These are phyloP conservation scores for Trichosanthes truncata DNA, from an alignment of 306 rosid species.

Conservation along the genomic window DNA sequence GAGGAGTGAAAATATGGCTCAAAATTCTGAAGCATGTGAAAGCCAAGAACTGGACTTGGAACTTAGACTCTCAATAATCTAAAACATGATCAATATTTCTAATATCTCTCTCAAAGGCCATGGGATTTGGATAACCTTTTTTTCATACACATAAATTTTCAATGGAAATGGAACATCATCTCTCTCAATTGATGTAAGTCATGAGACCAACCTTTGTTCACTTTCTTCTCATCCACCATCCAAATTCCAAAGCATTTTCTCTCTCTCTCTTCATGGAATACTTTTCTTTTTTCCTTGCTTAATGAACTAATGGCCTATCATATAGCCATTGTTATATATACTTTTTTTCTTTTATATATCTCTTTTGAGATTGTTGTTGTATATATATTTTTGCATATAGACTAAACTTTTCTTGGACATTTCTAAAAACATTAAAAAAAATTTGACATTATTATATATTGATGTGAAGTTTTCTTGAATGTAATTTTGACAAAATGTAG, in stretches of 20 bases:
- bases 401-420: background rate
- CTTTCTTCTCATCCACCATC: background rate
- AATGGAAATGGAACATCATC: background rate
- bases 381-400: background rate
- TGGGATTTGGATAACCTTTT: background rate
- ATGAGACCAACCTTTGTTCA: background rate
- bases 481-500: too few species aligned
- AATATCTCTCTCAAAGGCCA: background rate
- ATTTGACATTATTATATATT: too few species aligned
- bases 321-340: background rate
- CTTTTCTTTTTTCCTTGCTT: background rate
- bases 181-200: constrained; percentile 9
- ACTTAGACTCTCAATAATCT: constrained; percentile 13
- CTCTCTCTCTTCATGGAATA: background rate
- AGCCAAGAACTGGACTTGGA: constrained; percentile 14
- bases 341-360: background rate
- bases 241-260: background rate
- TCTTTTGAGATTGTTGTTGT: background rate
- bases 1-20: background rate
- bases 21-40: constrained; percentile 3
- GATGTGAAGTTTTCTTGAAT: too few species aligned
- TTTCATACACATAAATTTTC: background rate
- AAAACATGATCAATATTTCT: background rate
- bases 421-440: too few species aligned
- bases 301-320: background rate